A percentile compares a stretch with the other conserved stretches of the same genome.
Evolutionary conservation across 179 eudicot genomes (phyloP).

Genomic region (Beta corolliflora): DNA sequence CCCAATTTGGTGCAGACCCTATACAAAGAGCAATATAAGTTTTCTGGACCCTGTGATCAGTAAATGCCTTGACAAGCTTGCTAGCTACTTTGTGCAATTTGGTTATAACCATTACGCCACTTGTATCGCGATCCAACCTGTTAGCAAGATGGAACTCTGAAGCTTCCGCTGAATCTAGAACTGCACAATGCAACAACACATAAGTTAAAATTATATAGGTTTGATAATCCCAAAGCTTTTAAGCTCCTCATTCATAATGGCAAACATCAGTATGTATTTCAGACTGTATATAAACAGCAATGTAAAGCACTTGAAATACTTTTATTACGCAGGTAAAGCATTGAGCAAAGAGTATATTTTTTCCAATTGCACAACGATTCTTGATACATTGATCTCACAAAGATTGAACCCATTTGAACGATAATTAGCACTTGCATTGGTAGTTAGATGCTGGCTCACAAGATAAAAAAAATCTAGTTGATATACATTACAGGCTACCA

Average conservation of each 20-base stretch:
- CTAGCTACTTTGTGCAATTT: conserved; percentile 89
- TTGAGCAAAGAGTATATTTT: background rate
- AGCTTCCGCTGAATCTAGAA: conserved; percentile 45
- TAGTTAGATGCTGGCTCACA: background rate
- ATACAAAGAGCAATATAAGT: conserved; percentile 75
- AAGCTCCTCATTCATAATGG: background rate
- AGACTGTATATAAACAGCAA: background rate
- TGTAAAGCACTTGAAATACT: background rate
- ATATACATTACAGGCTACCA: background rate
- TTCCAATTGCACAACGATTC: background rate
- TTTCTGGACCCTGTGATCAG: conserved; percentile 87
- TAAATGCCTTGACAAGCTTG: conserved; percentile 91
- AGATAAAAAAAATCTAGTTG: background rate
- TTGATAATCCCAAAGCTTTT: background rate
- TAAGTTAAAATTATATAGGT: background rate
- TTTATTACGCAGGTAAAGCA: too few species aligned
- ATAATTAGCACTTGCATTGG: too few species aligned
- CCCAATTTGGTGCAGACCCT: conserved; percentile 75
- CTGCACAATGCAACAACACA: background rate
- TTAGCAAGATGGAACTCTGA: conserved; percentile 87
- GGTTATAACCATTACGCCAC: conserved; percentile 84
- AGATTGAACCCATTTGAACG: background rate
- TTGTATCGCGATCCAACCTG: conserved; percentile 94
- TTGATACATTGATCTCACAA: background rate
- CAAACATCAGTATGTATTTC: too few species aligned